Evolutionary conservation across 129 eudicot species (phyloP).

Genomic region (Helianthus tuberosus): DNA sequence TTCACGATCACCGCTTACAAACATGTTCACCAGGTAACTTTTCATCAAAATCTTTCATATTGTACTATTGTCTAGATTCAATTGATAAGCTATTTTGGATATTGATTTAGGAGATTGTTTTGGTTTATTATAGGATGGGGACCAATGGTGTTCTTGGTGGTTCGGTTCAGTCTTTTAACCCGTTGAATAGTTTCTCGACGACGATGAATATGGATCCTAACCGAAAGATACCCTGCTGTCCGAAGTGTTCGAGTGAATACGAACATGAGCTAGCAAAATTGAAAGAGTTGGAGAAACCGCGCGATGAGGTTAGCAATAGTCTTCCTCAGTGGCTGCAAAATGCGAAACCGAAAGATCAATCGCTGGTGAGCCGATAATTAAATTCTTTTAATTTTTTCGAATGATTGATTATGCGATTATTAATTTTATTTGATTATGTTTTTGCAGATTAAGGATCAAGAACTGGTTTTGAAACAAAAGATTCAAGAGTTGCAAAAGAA

Average conservation of each 20-base stretch:
- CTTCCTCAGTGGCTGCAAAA: conserved; percentile 94
- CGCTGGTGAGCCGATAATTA: conserved; percentile 35
- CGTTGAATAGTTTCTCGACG: conserved; percentile 46
- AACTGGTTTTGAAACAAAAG: conserved; percentile 53
- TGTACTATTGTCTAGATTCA: conserved; percentile 7
- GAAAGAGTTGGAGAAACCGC: conserved; percentile 50
- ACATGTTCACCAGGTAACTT: conserved; percentile 73
- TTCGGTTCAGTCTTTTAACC: conserved; percentile 54
- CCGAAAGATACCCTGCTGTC: conserved; percentile 54
- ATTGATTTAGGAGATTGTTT: conserved; percentile 13
- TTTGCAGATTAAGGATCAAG: conserved; percentile 63
- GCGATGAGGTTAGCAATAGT: conserved; percentile 44
- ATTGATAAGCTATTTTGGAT: not conserved
- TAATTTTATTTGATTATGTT: not conserved
- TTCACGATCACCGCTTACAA: conserved; percentile 65
- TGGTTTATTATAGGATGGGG: conserved; percentile 51
- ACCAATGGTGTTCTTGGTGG: conserved; percentile 59
- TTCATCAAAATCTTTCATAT: not conserved
- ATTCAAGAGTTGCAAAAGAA: conserved; percentile 72
- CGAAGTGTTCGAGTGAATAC: conserved; percentile 65
- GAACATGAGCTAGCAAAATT: conserved; percentile 65
- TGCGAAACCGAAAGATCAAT: conserved; percentile 54
- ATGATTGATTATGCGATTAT: not conserved
- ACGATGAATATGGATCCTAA: conserved; percentile 43
- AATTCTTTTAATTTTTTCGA: not conserved